Conservation (phyloP, 129 eudicot genomes). For the Lactuca sativa region DNA sequence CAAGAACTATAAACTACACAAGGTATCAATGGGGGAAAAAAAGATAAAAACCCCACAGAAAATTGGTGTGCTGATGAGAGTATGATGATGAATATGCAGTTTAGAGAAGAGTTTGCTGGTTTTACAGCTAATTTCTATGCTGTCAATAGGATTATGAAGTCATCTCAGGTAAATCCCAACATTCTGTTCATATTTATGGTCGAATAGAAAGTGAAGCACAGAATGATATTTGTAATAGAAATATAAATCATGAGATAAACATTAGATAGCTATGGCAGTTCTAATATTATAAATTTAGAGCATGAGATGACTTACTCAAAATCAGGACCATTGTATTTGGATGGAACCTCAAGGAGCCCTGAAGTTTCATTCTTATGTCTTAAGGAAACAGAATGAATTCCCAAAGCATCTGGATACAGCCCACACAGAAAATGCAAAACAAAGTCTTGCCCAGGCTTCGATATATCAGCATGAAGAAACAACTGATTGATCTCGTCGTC, state of each 20-base stretch:
- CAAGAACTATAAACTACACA: not conserved
- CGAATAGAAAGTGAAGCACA: not conserved
- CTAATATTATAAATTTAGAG: not conserved
- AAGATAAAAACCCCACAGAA: not conserved
- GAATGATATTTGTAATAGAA: not conserved
- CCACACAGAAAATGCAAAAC: conserved; percentile 86
- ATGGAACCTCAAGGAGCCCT: conserved; percentile 42
- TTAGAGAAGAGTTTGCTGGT: too few species aligned
- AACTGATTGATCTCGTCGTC: conserved; percentile 73
- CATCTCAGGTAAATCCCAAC: too few species aligned
- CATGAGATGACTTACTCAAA: conserved; percentile 58
- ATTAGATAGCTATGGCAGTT: not conserved
- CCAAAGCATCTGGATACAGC: conserved; percentile 86
- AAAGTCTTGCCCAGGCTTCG: conserved; percentile 60
- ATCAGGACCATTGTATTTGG: conserved; percentile 61
- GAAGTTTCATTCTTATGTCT: conserved; percentile 58
- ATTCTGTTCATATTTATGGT: too few species aligned
- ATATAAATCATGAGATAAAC: not conserved
- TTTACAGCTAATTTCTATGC: not conserved
- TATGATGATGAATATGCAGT: not conserved
- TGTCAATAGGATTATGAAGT: not conserved
- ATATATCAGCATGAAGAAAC: conserved; percentile 72
- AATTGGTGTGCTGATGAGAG: conserved; percentile 5
- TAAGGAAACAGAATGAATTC: conserved; percentile 80
- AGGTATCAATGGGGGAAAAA: not conserved